These are phyloP conservation scores for Apiotrichum akiyoshidainum DNA, from an alignment of 1,284 basidiomycete species.

Conservation along the genomic window DNA sequence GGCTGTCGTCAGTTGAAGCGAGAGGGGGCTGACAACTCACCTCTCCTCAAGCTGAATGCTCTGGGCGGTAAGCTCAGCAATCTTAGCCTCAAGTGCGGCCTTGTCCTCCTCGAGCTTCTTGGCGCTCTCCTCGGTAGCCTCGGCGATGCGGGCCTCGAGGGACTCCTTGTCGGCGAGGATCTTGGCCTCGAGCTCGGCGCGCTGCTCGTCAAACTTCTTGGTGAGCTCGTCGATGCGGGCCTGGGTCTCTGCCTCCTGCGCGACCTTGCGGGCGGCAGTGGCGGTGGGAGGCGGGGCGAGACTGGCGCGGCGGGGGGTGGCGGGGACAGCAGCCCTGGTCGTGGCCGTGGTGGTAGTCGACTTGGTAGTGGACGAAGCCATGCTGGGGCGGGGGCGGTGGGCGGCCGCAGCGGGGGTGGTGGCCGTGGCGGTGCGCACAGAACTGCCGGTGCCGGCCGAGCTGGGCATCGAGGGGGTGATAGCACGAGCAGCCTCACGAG, in stretches of 20 bases:
- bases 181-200: conserved; percentile 26
- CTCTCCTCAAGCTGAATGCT: conserved; percentile 26
- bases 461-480: not conserved
- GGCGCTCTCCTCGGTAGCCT: conserved; percentile 7
- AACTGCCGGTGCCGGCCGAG: not conserved
- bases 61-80: conserved; percentile 21
- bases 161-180: conserved; percentile 11
- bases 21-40: conserved; percentile 24
- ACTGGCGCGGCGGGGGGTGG: conserved; percentile 11
- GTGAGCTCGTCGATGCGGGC: conserved; percentile 15
- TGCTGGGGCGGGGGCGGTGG: conserved; percentile 3
- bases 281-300: conserved; percentile 5
- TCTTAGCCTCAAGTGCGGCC: conserved; percentile 21
- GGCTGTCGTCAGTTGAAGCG: conserved; percentile 2
- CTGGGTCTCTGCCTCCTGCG: conserved; percentile 15
- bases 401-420: not conserved
- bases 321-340: conserved; percentile 3
- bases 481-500: conserved; percentile 11
- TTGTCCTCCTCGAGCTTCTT: conserved; percentile 22
- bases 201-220: conserved; percentile 23
- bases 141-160: conserved; percentile 10
- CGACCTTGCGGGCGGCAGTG: conserved; percentile 8
- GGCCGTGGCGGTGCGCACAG: conserved; percentile 6
- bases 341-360: not conserved
- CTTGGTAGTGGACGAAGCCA: not conserved